A percentile compares a stretch with the other conserved stretches of the same genome.
phyloP scores from a whole-genome alignment of 257 asterid species.

The Fraxinus excelsior region DNA sequence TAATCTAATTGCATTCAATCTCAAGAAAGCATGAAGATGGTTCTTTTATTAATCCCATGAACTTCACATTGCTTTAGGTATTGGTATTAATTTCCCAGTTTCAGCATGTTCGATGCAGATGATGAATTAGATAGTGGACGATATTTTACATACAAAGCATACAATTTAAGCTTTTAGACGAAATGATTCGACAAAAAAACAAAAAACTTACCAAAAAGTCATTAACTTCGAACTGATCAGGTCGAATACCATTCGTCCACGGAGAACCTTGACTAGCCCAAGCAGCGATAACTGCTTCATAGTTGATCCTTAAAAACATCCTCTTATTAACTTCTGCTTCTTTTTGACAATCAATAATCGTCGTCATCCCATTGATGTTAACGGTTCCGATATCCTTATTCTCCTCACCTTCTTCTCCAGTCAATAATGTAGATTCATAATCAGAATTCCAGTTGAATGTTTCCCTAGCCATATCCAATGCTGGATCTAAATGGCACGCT shows the following conservation, averaged over 20 bases:
- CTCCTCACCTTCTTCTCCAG: slow-evolving; percentile 20
- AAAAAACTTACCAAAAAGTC: slow-evolving; percentile 41
- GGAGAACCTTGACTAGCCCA: slow-evolving; percentile 67
- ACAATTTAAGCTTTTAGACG: not conserved
- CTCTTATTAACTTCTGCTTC: slow-evolving; percentile 21
- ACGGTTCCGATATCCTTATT: not conserved
- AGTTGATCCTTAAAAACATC: slow-evolving; percentile 56
- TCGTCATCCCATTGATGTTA: not conserved
- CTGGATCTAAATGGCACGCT: slow-evolving; percentile 51
- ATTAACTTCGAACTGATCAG: slow-evolving; percentile 38
- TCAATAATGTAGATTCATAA: slow-evolving; percentile 3
- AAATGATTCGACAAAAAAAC: not conserved
- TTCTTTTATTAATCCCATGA: too few relatives aligned
- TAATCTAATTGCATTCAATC: too few relatives aligned
- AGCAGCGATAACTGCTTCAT: slow-evolving; percentile 62
- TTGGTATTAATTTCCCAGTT: too few relatives aligned
- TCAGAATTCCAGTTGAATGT: slow-evolving; percentile 57
- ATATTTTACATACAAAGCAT: not conserved
- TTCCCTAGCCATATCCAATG: slow-evolving; percentile 20
- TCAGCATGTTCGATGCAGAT: too few relatives aligned
- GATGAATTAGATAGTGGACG: too few relatives aligned
- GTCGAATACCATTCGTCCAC: slow-evolving; percentile 62
- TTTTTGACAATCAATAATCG: slow-evolving; percentile 2
- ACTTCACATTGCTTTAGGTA: too few relatives aligned
- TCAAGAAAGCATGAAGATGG: too few relatives aligned